Base-by-base conservation (phyloP, 2,329 filamentous ascomycete species). In the Camptophora hylomeconis region DNA sequence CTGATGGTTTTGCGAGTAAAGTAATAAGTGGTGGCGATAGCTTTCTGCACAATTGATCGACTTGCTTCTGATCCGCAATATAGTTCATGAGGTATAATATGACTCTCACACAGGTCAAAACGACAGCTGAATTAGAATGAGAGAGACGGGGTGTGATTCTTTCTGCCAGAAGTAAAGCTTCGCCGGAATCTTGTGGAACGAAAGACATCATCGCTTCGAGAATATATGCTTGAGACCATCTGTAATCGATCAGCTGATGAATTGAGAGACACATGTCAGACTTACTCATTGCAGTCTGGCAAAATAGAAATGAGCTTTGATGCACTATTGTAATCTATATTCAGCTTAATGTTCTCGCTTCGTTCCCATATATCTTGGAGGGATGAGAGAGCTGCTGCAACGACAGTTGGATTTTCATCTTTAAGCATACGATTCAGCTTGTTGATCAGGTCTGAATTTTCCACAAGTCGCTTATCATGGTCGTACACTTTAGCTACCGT, bases 51-150 rank as follows among this genome's bases (percentile, higher is more conserved):
- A 98, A 63, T 2, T 76, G 73, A 4, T 80, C 75, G 38, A 94
- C 81, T 42, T 92, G 80, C 56, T 82, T 89, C 50, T 89, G 73
- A 45, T 93, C 86, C 29, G 79, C 69, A 46, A 98, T 94, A 59
- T 98, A 98, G 61, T 98, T 98, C 82, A 95, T 89, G 34, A 98
- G 67, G 50, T 98, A 98, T 28, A 98, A 69, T 19, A 98, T 86
- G 21, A 98, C 89, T 33, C 89, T 76, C 47, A 94, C 93, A 52
- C 84, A 94, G 3, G 89, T 95, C 34, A 98, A 67, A 3, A 95
- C 89, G 17, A 98, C 89, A 0, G 89, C 80, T 7, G 89, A 94
- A 55, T 98, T 98, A 21, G 84, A 89, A 54, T 98, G 89, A 15
- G 89, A 95, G 17, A 98, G 67, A 10, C 89, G 81, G n/a, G 89